These are phyloP conservation scores for Fonsecaea nubica DNA, from an alignment of 2,329 filamentous ascomycete species.

Conservation along the genomic window DNA sequence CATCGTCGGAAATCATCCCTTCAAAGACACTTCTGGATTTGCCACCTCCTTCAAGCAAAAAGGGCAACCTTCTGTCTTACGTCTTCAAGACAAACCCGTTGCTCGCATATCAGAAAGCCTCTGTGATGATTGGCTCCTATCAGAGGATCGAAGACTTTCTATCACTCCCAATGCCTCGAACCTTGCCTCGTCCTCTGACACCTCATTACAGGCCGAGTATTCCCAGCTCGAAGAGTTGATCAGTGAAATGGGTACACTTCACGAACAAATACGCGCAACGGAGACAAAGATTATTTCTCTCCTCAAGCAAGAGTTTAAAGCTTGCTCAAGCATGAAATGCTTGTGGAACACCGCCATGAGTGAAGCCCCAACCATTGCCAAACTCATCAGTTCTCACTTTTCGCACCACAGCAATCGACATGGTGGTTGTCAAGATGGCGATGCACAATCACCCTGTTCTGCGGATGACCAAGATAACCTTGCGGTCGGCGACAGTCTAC, in stretches of 20 bases:
- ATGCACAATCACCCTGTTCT: conserved; percentile 25
- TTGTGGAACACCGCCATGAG: conserved; percentile 42
- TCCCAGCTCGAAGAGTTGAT: conserved; percentile 42
- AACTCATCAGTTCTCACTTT: conserved; percentile 42
- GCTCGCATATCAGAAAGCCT: conserved; percentile 32
- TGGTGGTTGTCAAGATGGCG: conserved; percentile 26
- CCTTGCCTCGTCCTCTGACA: conserved; percentile 11
- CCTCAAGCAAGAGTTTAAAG: conserved; percentile 42
- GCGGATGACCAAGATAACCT: conserved; percentile 2
- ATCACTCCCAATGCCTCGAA: conserved; percentile 20
- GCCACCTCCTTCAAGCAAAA: conserved; percentile 44
- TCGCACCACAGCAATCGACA: conserved; percentile 32
- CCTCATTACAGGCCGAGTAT: conserved; percentile 40
- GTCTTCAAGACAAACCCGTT: conserved; percentile 41
- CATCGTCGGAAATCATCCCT: conserved; percentile 36
- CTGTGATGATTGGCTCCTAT: conserved; percentile 40
- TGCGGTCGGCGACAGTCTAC: background rate
- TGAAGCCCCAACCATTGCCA: conserved; percentile 43
- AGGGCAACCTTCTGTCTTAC: conserved; percentile 41
- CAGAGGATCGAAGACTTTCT: conserved; percentile 25
- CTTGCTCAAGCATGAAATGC: conserved; percentile 42
- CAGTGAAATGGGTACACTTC: conserved; percentile 39
- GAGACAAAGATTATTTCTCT: conserved; percentile 42
- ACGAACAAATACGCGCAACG: conserved; percentile 41
- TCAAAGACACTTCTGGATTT: conserved; percentile 42